Evolutionary conservation across 2,329 filamentous ascomycete species (phyloP), one percentile per base, ranked within the genome.

Genomic region (Aspergillus sp.): DNA sequence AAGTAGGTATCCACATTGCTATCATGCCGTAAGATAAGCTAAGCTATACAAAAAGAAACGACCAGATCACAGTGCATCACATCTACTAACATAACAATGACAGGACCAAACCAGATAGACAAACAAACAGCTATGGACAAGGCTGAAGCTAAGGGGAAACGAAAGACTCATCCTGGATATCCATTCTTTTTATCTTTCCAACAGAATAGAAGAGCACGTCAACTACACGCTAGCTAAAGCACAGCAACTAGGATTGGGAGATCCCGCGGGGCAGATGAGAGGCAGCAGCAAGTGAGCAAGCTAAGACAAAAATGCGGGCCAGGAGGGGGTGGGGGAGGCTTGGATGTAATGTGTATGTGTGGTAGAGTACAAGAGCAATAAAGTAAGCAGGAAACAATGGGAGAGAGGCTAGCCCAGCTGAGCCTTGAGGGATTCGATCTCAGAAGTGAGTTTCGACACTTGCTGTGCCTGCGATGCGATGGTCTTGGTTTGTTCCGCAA

Each of bases 391-490:
- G 9, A 31, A 39, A 6, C 9, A 47, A 21, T 21, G 40, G 21
- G 9, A 51, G 4, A 14, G 35, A 54, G 63, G 62, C 63, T 70
- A 75, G 57, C 84, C 84, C 58, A 93, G 82, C 73, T 86, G 89
- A 75, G 86, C 86, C 84, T 96, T 96, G 66, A 97, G 81, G 15
- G 84, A 83, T 70, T 95, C 91, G 14, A 96, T 87, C 74, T 96
- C 90, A 31, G 79, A 75, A 3, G 89, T 84, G 48, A 96, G 77
- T 27, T 82, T 80, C 50, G 82, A 82, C 66, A 96, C 91, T 73
- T 92, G 88, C 69, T 90, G 83, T 50, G 84, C 89, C 76, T 96
- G 90, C n/a, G 84, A 81, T 61, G 81, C 85, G 70, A 96, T 90
- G 63, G 91, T 86, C 78, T 85, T 86, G 55, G 85, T 90, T 77